Conservation (phyloP, 257 asterid species). For the Nicotiana tabacum region DNA sequence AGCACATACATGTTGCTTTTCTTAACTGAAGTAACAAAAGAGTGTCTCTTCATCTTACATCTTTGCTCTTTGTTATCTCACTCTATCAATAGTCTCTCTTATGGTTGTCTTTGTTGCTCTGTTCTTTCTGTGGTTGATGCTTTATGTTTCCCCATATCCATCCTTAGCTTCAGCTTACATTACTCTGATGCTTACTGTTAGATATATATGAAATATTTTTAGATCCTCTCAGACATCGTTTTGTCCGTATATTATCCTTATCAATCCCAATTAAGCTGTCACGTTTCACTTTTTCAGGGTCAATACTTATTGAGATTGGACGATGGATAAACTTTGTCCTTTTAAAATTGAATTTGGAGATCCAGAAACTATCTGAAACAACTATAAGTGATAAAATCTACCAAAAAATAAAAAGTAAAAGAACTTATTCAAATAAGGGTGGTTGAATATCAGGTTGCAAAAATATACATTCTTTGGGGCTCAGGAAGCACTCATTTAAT, state of each 20-base stretch:
- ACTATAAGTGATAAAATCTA: neutral
- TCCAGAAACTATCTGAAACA: neutral
- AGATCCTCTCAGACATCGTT: neutral
- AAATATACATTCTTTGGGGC: neutral
- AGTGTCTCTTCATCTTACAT: neutral
- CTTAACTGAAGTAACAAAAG: constrained; percentile 17
- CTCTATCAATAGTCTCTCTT: neutral
- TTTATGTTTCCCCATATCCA: neutral
- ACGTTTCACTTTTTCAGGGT: neutral
- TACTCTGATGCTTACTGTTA: neutral
- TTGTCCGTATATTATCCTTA: neutral
- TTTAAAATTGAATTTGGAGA: neutral
- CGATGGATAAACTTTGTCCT: neutral
- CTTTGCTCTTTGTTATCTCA: neutral
- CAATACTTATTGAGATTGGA: neutral
- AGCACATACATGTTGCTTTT: constrained; percentile 11
- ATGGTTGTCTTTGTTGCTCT: neutral
- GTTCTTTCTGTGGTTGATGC: neutral
- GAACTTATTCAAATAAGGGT: neutral
- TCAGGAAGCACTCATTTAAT: neutral
- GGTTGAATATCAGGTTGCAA: neutral
- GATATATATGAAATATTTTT: neutral
- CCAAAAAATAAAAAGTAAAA: neutral
- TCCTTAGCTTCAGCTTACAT: neutral
- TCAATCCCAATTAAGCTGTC: neutral